phyloP scores from a whole-genome alignment of 2,329 filamentous ascomycete species.

The Hysterium pulicare region DNA sequence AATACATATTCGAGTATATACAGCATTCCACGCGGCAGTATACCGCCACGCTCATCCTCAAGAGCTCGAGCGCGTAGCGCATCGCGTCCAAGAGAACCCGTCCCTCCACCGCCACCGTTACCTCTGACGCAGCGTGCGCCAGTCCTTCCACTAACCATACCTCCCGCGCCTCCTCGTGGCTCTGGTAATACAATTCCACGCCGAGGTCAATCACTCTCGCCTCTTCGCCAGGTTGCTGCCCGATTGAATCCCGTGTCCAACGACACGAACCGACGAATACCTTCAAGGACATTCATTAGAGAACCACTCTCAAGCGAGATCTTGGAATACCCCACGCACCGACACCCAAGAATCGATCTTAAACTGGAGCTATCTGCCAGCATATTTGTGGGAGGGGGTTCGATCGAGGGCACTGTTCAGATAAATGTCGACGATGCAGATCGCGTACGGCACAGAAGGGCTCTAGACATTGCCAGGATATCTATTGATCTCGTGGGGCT shows the following conservation, averaged over 20 bases:
- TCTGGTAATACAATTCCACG: constrained; percentile 40
- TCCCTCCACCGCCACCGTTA: constrained; percentile 13
- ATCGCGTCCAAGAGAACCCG: constrained; percentile 19
- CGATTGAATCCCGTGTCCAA: constrained; percentile 43
- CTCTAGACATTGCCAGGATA: constrained; percentile 47
- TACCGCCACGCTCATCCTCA: constrained; percentile 48
- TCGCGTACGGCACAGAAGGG: constrained; percentile 41
- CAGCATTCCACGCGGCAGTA: constrained; percentile 43
- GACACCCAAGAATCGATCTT: constrained; percentile 48
- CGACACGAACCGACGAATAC: constrained; percentile 41
- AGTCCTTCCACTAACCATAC: constrained; percentile 14
- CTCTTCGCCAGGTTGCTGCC: constrained; percentile 44
- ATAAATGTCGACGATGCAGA: constrained; percentile 49
- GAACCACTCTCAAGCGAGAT: constrained; percentile 47
- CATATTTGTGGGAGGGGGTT: constrained; percentile 55
- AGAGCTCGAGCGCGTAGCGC: constrained; percentile 24
- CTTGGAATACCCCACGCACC: constrained; percentile 47
- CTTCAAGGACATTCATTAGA: constrained; percentile 50
- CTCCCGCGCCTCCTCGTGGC: constrained; percentile 23
- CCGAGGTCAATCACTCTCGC: constrained; percentile 47
- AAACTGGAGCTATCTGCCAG: constrained; percentile 50
- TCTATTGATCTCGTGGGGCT: constrained; percentile 52
- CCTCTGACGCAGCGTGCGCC: constrained; percentile 15
- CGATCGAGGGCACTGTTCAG: constrained; percentile 50
- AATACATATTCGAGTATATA: constrained; percentile 43